A percentile compares a stretch with the other conserved stretches of the same genome.
Conservation (phyloP, 2,329 filamentous ascomycete species). For the Diatrype stigma region DNA sequence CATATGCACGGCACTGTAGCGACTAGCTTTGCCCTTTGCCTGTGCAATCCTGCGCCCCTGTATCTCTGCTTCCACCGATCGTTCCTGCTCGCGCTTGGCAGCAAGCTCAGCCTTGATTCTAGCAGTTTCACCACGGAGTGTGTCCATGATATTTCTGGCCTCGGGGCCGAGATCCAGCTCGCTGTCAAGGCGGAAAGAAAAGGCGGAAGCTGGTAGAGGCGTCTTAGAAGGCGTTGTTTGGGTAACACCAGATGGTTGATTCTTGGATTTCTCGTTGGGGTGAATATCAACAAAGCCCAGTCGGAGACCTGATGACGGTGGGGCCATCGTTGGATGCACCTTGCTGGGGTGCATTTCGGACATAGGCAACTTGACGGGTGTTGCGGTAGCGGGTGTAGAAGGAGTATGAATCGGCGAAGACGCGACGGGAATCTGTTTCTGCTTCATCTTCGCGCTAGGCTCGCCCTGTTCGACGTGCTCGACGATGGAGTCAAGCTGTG, state of each 20-base stretch:
- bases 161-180: slow-evolving; percentile 57
- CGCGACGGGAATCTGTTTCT: slow-evolving; percentile 21
- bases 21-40: slow-evolving; percentile 70
- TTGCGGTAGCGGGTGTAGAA: slow-evolving; percentile 59
- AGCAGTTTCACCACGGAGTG: slow-evolving; percentile 67
- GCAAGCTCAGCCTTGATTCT: slow-evolving; percentile 66
- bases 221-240: slow-evolving; percentile 64
- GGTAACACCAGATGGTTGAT: slow-evolving; percentile 35
- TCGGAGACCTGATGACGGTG: slow-evolving; percentile 74
- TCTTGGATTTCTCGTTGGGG: slow-evolving; percentile 43
- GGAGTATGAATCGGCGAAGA: slow-evolving; percentile 33
- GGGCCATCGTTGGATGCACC: slow-evolving; percentile 69
- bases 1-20: slow-evolving; percentile 83
- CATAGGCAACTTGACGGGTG: slow-evolving; percentile 64
- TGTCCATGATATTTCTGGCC: slow-evolving; percentile 58
- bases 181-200: slow-evolving; percentile 57
- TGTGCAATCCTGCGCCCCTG: slow-evolving; percentile 68
- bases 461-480: slow-evolving; percentile 39
- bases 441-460: slow-evolving; percentile 19
- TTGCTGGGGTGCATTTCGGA: slow-evolving; percentile 92
- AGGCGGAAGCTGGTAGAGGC: slow-evolving; percentile 51
- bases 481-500: slow-evolving; percentile 35
- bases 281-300: slow-evolving; percentile 79
- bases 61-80: slow-evolving; percentile 37
- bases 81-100: slow-evolving; percentile 56